A percentile compares a stretch with the other conserved stretches of the same genome.
Evolutionary conservation across 2,329 filamentous ascomycete species (phyloP).

Genomic region (Ascochyta clinopodiicola): DNA sequence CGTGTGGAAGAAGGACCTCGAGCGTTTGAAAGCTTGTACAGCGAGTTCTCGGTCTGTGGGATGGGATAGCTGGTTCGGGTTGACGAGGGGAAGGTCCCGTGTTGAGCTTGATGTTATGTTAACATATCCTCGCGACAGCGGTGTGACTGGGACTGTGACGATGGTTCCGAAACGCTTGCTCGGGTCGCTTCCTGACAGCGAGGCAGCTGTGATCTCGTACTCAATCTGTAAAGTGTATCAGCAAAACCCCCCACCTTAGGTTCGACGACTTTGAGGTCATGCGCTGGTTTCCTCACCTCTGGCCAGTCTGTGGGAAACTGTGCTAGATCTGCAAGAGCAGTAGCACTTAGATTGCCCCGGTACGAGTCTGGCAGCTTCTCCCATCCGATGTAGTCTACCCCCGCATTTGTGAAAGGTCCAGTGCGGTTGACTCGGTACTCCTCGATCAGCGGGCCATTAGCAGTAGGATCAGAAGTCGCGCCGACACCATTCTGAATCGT

Average conservation of each 20-base stretch:
- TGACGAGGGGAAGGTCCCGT: not conserved
- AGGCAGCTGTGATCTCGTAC: not conserved
- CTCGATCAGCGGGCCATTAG: not conserved
- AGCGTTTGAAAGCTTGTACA: not conserved
- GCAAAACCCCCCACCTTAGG: no score
- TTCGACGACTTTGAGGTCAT: not conserved
- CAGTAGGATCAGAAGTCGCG: not conserved
- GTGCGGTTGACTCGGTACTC: not conserved
- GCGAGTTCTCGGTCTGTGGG: not conserved
- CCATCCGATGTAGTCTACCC: not conserved
- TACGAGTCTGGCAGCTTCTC: not conserved
- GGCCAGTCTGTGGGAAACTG: not conserved
- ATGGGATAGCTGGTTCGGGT: not conserved
- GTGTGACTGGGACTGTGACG: not conserved
- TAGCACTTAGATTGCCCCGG: not conserved
- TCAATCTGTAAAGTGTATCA: not conserved
- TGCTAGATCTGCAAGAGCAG: not conserved
- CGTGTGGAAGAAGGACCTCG: not conserved
- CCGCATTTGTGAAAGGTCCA: not conserved
- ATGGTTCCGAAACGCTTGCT: not conserved
- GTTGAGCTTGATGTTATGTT: slow-evolving; percentile 25
- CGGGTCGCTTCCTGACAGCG: not conserved
- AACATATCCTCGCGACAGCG: not conserved
- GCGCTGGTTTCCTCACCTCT: not conserved
- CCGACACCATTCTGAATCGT: not conserved